A percentile compares a stretch with the other conserved stretches of the same genome.
These are phyloP conservation scores for Vigna trinervia DNA, from an alignment of 306 rosid genomes.

Conservation along the genomic window DNA sequence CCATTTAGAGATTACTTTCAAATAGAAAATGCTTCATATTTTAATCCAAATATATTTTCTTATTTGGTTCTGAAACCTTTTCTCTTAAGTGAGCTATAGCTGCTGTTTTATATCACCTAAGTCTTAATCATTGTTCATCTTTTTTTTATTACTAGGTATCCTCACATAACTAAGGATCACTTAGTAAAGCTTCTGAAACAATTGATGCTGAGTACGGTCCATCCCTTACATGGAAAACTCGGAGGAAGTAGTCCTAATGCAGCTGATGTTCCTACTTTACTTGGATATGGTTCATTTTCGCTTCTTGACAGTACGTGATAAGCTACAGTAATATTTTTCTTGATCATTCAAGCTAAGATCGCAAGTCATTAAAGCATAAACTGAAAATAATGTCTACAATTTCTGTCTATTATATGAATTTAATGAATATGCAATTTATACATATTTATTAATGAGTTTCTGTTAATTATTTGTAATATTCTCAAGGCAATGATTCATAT, in stretches of 20 bases:
- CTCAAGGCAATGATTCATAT: slow-evolving; percentile 31
- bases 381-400: slow-evolving; percentile 21
- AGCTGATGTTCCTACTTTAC: slow-evolving; percentile 88
- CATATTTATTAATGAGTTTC: slow-evolving; percentile 20
- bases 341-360: slow-evolving; percentile 33
- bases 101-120: slow-evolving; percentile 14
- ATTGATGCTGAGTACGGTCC: slow-evolving; percentile 59
- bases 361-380: slow-evolving; percentile 18
- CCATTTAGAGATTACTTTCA: slow-evolving; percentile 26
- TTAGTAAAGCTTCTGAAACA: slow-evolving; percentile 86
- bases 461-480: slow-evolving; percentile 30
- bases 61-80: slow-evolving; percentile 14
- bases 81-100: slow-evolving; percentile 21
- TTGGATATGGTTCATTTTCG: slow-evolving; percentile 87
- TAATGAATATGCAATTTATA: slow-evolving; percentile 26
- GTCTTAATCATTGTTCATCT: slow-evolving; percentile 40
- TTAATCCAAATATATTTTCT: slow-evolving; percentile 30
- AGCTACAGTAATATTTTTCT: slow-evolving; percentile 42
- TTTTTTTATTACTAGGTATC: slow-evolving; percentile 64
- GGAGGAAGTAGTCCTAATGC: slow-evolving; percentile 74
- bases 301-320: slow-evolving; percentile 78
- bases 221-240: slow-evolving; percentile 58
- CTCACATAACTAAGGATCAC: slow-evolving; percentile 84
- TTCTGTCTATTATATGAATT: slow-evolving; percentile 18
- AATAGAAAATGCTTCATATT: slow-evolving; percentile 24